A percentile compares a stretch with the other conserved stretches of the same genome.
These are phyloP conservation scores for Aspergillus quadricinctus DNA, from an alignment of 2,329 filamentous ascomycete species.

Conservation along the genomic window DNA sequence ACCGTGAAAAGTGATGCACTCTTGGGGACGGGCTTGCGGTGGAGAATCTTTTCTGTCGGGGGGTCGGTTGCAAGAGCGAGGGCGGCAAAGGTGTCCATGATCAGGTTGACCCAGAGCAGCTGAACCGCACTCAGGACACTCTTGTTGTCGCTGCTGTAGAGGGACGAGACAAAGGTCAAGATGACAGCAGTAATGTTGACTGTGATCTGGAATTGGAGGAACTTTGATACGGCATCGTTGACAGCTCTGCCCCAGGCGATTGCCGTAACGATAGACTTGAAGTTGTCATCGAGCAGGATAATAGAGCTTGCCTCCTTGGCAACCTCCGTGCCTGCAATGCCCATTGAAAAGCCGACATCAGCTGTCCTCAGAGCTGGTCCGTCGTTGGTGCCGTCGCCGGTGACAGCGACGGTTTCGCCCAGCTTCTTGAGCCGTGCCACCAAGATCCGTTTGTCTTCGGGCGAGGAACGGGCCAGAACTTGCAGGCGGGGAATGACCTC, in stretches of 20 bases:
- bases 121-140: constrained; percentile 86
- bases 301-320: constrained; percentile 67
- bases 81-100: constrained; percentile 94
- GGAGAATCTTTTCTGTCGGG: constrained; percentile 73
- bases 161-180: constrained; percentile 82
- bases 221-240: constrained; percentile 65
- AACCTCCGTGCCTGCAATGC: constrained; percentile 62
- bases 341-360: constrained; percentile 66
- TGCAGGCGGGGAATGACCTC: constrained; percentile 56
- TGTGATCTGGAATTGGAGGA: constrained; percentile 62
- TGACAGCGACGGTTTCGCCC: constrained; percentile 59
- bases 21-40: constrained; percentile 75
- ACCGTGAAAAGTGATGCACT: constrained; percentile 73
- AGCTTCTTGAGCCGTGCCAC: constrained; percentile 59
- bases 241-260: constrained; percentile 66
- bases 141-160: constrained; percentile 62
- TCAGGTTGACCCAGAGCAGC: constrained; percentile 92
- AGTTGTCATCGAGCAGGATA: constrained; percentile 64
- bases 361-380: constrained; percentile 62
- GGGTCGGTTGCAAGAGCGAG: constrained; percentile 85
- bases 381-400: constrained; percentile 65
- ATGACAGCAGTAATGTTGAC: constrained; percentile 90
- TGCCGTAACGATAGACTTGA: constrained; percentile 61
- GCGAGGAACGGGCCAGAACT: constrained; percentile 62
- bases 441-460: constrained; percentile 63